These are phyloP conservation scores for Ceratocystis ficicola DNA, from an alignment of 2,329 filamentous ascomycete species.

Conservation along the genomic window DNA sequence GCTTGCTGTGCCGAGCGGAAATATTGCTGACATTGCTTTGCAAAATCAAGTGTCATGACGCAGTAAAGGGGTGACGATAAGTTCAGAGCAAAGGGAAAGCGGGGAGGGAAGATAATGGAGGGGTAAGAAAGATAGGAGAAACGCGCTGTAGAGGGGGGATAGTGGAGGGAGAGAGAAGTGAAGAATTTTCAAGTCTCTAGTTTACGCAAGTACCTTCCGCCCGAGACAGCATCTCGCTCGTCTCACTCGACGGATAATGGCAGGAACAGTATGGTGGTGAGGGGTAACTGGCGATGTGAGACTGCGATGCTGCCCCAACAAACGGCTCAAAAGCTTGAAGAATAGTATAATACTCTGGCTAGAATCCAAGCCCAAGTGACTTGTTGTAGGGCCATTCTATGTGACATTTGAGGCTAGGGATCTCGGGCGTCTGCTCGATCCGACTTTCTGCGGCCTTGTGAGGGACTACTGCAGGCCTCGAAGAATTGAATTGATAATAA, in stretches of 20 bases:
- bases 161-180: constrained; percentile 5
- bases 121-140: neutral
- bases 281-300: neutral
- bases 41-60: neutral
- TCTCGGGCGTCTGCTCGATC: neutral
- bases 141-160: neutral
- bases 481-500: neutral
- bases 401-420: neutral
- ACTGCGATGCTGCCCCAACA: neutral
- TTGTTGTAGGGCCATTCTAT: neutral
- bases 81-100: neutral
- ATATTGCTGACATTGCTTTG: neutral
- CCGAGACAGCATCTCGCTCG: neutral
- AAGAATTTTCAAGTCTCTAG: constrained; percentile 8
- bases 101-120: neutral
- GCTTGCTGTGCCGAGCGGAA: neutral
- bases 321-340: neutral
- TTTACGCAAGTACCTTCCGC: constrained; percentile 1
- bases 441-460: neutral
- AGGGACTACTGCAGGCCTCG: neutral
- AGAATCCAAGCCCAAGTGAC: neutral
- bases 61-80: neutral
- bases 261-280: neutral
- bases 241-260: neutral
- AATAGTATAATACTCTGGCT: neutral